Conservation (phyloP, 2,329 filamentous ascomycete genomes). For the Penicillium sp. region DNA sequence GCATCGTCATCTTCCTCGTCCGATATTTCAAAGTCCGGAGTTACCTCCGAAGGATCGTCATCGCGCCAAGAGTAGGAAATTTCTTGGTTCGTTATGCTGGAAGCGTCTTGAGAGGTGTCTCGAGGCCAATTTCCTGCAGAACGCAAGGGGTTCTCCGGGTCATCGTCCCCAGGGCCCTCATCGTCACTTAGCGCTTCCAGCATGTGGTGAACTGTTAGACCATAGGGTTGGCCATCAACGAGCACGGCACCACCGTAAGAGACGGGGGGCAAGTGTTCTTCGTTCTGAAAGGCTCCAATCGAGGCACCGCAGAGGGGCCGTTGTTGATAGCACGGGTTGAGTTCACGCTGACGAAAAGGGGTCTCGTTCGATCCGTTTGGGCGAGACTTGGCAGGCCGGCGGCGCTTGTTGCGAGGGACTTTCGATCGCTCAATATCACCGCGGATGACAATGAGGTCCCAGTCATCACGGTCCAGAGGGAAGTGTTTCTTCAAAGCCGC, state of each 20-base stretch:
- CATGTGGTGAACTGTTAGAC: conserved; percentile 98
- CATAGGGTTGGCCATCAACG: conserved; percentile 80
- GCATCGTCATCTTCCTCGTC: conserved; percentile 54
- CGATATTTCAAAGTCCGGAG: conserved; percentile 54
- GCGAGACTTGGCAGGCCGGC: conserved; percentile 37
- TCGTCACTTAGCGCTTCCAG: conserved; percentile 67
- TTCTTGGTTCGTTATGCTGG: conserved; percentile 28
- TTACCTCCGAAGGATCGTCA: conserved; percentile 40
- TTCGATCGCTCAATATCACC: conserved; percentile 60
- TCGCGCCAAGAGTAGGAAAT: conserved; percentile 42
- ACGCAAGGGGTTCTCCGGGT: conserved; percentile 39
- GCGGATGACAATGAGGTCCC: conserved; percentile 62
- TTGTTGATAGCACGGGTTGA: conserved; percentile 76
- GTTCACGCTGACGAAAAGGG: conserved; percentile 32
- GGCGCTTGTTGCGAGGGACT: conserved; percentile 46
- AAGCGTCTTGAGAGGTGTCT: conserved; percentile 22
- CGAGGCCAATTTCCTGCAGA: conserved; percentile 48
- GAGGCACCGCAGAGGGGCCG: conserved; percentile 83
- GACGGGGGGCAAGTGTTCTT: conserved; percentile 84
- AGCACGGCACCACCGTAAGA: conserved; percentile 87
- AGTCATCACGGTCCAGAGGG: conserved; percentile 56
- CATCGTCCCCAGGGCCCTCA: conserved; percentile 47
- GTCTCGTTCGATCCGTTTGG: conserved; percentile 28
- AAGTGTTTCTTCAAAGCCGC: conserved; percentile 60
- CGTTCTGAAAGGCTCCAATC: conserved; percentile 85